phyloP scores from a whole-genome alignment of 306 rosid genomes.

The Vigna nakashimae region DNA sequence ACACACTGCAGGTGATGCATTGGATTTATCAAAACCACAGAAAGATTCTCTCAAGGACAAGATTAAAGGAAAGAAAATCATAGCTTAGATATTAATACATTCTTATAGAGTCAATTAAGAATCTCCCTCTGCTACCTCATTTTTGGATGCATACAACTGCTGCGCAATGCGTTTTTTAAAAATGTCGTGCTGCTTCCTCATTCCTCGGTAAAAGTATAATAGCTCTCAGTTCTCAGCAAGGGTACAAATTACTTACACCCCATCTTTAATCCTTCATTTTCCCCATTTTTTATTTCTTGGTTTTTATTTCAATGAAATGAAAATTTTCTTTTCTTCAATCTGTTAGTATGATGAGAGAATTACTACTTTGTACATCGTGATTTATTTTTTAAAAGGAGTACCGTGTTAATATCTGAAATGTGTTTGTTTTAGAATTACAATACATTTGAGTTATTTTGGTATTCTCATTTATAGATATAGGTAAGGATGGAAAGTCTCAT shows the following conservation, averaged over 20 bases:
- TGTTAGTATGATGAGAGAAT: slow-evolving; percentile 53
- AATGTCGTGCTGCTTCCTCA: slow-evolving; percentile 28
- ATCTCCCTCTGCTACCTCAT: slow-evolving; percentile 38
- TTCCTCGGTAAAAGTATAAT: slow-evolving; percentile 45
- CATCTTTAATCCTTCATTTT: slow-evolving; percentile 43
- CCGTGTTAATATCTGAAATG: slow-evolving; percentile 51
- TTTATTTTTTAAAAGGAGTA: slow-evolving; percentile 41
- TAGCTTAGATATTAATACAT: slow-evolving; percentile 50
- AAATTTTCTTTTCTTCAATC: slow-evolving; percentile 45
- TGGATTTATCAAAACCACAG: slow-evolving; percentile 56
- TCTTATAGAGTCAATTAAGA: slow-evolving; percentile 44
- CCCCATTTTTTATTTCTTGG: slow-evolving; percentile 35
- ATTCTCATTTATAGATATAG: slow-evolving; percentile 10
- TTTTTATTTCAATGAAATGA: not conserved
- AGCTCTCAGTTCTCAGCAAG: slow-evolving; percentile 42
- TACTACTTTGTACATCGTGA: slow-evolving; percentile 57
- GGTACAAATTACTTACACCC: slow-evolving; percentile 34
- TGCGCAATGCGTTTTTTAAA: slow-evolving; percentile 22
- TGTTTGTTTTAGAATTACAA: slow-evolving; percentile 33
- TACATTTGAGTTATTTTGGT: slow-evolving; percentile 31
- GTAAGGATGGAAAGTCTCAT: slow-evolving; percentile 1
- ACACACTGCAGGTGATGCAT: slow-evolving; percentile 55
- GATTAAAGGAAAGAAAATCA: slow-evolving; percentile 69
- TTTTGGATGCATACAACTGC: slow-evolving; percentile 37
- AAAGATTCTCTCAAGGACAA: slow-evolving; percentile 50